Evolutionary conservation across 2,329 filamentous ascomycete genomes (phyloP), one percentile per base, ranked within the genome.

Genomic region (Plenodomus biglobosus): DNA sequence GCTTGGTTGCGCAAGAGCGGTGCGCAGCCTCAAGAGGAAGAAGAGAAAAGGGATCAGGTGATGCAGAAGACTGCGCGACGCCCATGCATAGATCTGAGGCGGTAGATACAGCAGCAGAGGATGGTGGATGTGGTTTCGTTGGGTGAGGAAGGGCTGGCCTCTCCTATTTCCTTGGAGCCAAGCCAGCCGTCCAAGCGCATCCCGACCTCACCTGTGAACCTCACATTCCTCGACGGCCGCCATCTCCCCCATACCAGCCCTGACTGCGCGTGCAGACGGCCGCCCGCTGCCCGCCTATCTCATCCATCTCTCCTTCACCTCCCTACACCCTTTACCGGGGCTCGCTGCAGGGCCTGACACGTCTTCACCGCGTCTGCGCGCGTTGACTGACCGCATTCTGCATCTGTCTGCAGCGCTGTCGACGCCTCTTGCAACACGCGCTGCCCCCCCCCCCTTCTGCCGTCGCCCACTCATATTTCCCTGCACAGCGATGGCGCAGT

Each of bases 401-500:
- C 54, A 58, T 43, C 56, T 57, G 54, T 49, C 57, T 47, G 55
- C 51, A 56, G 54, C 52, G 48, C 48, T 47, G 42, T 56, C 61
- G 59, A 59, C n/a, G n/a, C n/a, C 51, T 54, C 52, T 50, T 37
- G 40, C 51, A 50, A 49, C n/a, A n/a, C 50, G 45, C 48, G 38
- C 42, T 36, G 38, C 45, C 19, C 50, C 42, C 50, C 22, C 48
- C 41, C 22, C 48, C 41, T 36, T 55, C 45, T 38, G 39, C 46
- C 21, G 19, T 44, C 40, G 41, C 44, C 44, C 48, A 44, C 24
- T 32, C 36, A 40, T 38, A 32, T 45, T 40, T 45, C 43, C 38
- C 55, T 53, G 52, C 44, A 64, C 64, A 55, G 61, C 66, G 53
- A 66, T 64, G 59, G 58, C 50, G 58, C 48, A 53, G 47, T 59